phyloP scores from a whole-genome alignment of 352 stramenopile genomes.

The Globisporangium canariense region DNA sequence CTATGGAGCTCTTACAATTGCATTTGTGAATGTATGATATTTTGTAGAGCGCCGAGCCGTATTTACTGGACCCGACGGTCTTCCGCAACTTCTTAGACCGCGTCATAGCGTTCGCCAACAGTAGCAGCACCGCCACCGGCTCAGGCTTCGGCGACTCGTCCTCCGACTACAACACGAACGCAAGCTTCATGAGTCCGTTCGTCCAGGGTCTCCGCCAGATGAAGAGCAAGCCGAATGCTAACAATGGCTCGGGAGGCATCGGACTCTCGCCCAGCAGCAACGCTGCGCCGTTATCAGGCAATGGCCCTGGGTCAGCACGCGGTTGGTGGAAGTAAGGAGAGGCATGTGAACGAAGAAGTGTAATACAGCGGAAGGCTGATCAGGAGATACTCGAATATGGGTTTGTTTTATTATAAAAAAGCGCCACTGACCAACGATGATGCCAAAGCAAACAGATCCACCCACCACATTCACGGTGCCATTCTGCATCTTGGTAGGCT shows the following conservation, averaged over 20 bases:
- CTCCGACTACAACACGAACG: constrained; percentile 11
- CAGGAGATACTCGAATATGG: not conserved
- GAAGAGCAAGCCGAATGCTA: constrained; percentile 29
- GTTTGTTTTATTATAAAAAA: constrained; percentile 2
- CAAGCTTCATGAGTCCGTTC: constrained; percentile 14
- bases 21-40: not conserved
- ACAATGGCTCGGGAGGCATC: constrained; percentile 10
- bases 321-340: constrained; percentile 13
- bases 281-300: constrained; percentile 3
- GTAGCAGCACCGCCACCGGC: not conserved
- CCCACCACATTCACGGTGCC: not conserved
- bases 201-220: constrained; percentile 44
- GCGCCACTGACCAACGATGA: not conserved
- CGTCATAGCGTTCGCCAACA: constrained; percentile 55
- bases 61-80: constrained; percentile 41
- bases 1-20: not conserved
- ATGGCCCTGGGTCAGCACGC: not conserved
- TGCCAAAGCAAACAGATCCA: not conserved
- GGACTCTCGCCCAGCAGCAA: not conserved
- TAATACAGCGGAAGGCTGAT: not conserved
- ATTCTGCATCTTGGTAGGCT: not conserved
- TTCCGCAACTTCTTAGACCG: constrained; percentile 70
- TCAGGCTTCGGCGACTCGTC: constrained; percentile 12
- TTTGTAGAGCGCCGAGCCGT: constrained; percentile 51
- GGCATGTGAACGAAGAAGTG: too few relatives aligned